These are phyloP conservation scores for Eucalyptus dawsonii DNA, from an alignment of 345 rosid genomes.

Conservation along the genomic window DNA sequence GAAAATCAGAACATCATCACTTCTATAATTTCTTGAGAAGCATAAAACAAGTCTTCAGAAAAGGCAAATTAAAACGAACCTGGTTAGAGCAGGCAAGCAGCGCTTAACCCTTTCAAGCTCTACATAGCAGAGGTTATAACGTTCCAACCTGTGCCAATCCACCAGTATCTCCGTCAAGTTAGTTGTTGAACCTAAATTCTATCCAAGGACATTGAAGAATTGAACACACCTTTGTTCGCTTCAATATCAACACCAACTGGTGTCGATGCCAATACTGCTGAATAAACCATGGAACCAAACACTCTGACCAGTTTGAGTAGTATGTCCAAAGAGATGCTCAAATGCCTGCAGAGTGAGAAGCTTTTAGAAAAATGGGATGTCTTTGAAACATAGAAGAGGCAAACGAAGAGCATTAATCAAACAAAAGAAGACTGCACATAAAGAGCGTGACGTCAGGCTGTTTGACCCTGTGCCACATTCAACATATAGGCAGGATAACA, in stretches of 20 bases:
- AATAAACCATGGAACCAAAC: constrained; percentile 69
- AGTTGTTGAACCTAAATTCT: background rate
- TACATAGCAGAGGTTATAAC: constrained; percentile 69
- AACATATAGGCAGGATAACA: background rate
- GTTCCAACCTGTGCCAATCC: constrained; percentile 45
- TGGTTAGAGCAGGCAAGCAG: constrained; percentile 42
- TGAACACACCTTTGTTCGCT: constrained; percentile 82
- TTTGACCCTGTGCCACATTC: background rate
- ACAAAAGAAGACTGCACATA: background rate
- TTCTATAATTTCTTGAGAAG: background rate
- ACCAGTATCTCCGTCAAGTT: background rate
- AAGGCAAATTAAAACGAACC: constrained; percentile 12
- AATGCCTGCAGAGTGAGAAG: constrained; percentile 39
- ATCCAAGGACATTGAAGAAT: background rate
- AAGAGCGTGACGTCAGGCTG: background rate
- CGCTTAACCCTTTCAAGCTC: constrained; percentile 85
- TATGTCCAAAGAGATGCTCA: constrained; percentile 69
- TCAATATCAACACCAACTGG: constrained; percentile 95
- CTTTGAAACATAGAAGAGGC: background rate
- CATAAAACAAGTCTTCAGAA: background rate
- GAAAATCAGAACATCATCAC: background rate
- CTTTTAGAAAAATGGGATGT: background rate
- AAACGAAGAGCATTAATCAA: background rate
- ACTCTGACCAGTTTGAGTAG: constrained; percentile 83
- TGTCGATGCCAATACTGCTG: constrained; percentile 66